Evolutionary conservation across 2,329 filamentous ascomycete genomes (phyloP).

Genomic region (Fonsecaea monophora): DNA sequence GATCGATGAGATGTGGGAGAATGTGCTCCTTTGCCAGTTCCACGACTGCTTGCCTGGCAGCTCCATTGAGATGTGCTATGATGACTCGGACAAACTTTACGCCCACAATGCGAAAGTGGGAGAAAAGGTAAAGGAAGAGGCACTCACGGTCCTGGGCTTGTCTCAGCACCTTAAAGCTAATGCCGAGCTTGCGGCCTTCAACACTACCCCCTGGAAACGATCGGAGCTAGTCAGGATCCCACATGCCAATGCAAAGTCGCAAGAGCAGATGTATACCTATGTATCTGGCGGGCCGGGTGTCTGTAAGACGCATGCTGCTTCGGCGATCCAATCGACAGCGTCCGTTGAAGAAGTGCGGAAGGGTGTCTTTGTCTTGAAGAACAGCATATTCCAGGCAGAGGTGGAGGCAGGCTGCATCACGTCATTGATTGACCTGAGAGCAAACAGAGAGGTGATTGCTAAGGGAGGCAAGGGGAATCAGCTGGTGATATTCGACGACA

Average conservation of each 20-base stretch:
- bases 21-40: slow-evolving; percentile 90
- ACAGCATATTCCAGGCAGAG: slow-evolving; percentile 75
- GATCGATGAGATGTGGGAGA: slow-evolving; percentile 97
- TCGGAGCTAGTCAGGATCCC: slow-evolving; percentile 74
- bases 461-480: slow-evolving; percentile 80
- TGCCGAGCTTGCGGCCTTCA: slow-evolving; percentile 69
- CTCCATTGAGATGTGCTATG: slow-evolving; percentile 96
- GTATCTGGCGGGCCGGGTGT: slow-evolving; percentile 57
- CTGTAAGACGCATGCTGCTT: slow-evolving; percentile 45
- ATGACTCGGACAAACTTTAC: slow-evolving; percentile 92
- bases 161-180: slow-evolving; percentile 50
- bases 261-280: slow-evolving; percentile 49
- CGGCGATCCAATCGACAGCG: slow-evolving; percentile 44
- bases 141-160: slow-evolving; percentile 72
- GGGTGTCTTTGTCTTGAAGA: slow-evolving; percentile 78
- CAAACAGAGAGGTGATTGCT: slow-evolving; percentile 78
- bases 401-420: slow-evolving; percentile 79
- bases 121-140: slow-evolving; percentile 71
- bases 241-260: slow-evolving; percentile 39
- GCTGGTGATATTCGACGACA: slow-evolving; percentile 94
- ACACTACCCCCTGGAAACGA: slow-evolving; percentile 86
- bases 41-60: slow-evolving; percentile 96
- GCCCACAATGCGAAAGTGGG: slow-evolving; percentile 80
- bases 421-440: slow-evolving; percentile 78
- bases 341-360: slow-evolving; percentile 59